A percentile compares a stretch with the other conserved stretches of the same genome.
Conservation (phyloP, 805 yeast genomes). For the Kodamaea laetipori region DNA sequence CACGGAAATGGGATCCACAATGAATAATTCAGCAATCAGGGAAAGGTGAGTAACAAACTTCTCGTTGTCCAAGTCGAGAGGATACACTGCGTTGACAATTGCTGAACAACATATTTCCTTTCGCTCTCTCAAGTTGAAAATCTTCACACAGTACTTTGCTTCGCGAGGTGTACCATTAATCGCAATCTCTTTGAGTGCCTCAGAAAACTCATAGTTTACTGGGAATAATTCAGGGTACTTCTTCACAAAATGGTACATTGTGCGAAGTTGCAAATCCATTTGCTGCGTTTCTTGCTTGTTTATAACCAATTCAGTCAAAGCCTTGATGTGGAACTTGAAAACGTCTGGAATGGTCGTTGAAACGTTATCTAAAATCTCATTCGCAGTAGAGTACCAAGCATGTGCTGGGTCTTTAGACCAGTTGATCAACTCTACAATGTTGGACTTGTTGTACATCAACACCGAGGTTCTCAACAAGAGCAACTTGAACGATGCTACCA, state of each 20-base stretch:
- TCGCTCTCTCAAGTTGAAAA: conserved; percentile 50
- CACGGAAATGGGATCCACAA: conserved; percentile 48
- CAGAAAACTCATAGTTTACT: conserved; percentile 44
- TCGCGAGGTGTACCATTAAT: conserved; percentile 56
- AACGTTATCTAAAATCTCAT: conserved; percentile 58
- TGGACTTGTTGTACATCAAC: conserved; percentile 65
- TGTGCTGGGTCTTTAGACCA: conserved; percentile 25
- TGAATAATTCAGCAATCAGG: conserved; percentile 59
- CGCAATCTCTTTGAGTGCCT: conserved; percentile 49
- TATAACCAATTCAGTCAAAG: conserved; percentile 44
- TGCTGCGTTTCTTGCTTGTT: conserved; percentile 20
- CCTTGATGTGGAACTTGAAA: conserved; percentile 58
- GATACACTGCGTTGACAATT: conserved; percentile 49
- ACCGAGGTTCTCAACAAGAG: conserved; percentile 63
- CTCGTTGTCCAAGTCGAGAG: conserved; percentile 43
- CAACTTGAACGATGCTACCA: conserved; percentile 55
- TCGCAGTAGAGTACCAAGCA: conserved; percentile 40
- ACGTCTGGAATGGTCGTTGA: conserved; percentile 64
- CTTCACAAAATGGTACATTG: conserved; percentile 59
- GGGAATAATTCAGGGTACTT: conserved; percentile 52
- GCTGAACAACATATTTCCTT: conserved; percentile 43
- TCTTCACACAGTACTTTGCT: conserved; percentile 64
- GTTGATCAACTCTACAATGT: conserved; percentile 55
- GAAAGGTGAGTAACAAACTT: conserved; percentile 59
- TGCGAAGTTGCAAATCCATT: conserved; percentile 48